phyloP scores from a whole-genome alignment of 768 basidiomycete species.

The Amanita pseudoporphyria region DNA sequence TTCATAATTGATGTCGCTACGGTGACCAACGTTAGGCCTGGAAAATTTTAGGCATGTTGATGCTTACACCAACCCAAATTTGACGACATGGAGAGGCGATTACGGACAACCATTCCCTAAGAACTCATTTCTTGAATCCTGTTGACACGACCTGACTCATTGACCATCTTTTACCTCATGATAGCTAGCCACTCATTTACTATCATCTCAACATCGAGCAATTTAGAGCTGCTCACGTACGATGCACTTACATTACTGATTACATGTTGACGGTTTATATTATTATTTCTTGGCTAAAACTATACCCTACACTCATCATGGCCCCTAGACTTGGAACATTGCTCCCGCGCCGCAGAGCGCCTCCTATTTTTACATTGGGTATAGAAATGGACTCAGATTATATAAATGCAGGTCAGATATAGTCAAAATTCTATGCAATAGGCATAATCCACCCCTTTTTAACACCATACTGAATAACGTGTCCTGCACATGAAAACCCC shows the following conservation, averaged over 20 bases:
- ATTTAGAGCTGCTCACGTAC: conserved; percentile 1
- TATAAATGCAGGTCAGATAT: neutral
- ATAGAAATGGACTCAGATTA: neutral
- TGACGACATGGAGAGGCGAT: conserved; percentile 33
- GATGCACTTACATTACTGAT: neutral
- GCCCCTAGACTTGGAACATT: neutral
- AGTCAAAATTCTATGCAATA: conserved; percentile 7
- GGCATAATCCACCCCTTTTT: conserved; percentile 52
- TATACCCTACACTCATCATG: neutral
- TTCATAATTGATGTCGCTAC: neutral
- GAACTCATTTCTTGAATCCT: conserved; percentile 33
- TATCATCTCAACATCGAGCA: neutral
- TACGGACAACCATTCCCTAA: conserved; percentile 46
- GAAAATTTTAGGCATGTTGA: conserved; percentile 32
- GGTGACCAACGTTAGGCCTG: neutral
- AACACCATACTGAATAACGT: conserved; percentile 52
- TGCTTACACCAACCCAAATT: conserved; percentile 60
- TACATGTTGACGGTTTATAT: neutral
- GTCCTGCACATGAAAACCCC: conserved; percentile 41
- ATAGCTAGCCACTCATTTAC: neutral
- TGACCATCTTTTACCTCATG: neutral
- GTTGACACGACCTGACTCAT: conserved; percentile 9
- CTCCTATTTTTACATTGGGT: neutral
- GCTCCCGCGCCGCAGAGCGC: too few relatives aligned
- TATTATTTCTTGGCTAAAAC: conserved; percentile 1